Base-by-base conservation (phyloP, 805 yeast genomes). In the Candida parachauliodes region DNA sequence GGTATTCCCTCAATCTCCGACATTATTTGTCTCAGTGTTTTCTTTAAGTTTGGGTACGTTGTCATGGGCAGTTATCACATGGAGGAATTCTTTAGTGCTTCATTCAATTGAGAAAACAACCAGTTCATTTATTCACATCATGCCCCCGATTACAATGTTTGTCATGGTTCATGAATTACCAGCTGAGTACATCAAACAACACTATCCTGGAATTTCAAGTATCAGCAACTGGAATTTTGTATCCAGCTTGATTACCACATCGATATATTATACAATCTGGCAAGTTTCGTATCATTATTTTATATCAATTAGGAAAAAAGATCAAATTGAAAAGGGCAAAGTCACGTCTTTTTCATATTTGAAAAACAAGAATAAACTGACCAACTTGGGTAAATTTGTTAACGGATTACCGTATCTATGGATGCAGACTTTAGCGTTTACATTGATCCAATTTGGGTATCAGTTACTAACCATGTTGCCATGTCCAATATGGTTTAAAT, bases 61-160 rank as follows among this genome's bases (percentile, higher is more conserved):
- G 39, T 76, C 95, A 5, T 89, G 87, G 74, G 97, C 97, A 0
- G 96, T 91, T 16, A 80, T 91, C 30, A 86, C 96, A 0, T 91
- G 98, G 98, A 72, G 95, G 49, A 91, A 91, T 57, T 88, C 96
- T 5, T 68, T 91, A 39, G 98, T 91, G 7, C 68, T 91, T 33
- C 98, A 91, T 55, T 81, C 91, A 9, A 75, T 91, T 43, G 98
- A 91, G 47, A 91, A 91, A 59, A 87, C 89, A 11, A 93, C 98
- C 2, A 80, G 91, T 15, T 81, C 95, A 2, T 84, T 88, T 51
- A 91, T 91, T 45, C 98, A 91, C 55, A 70, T 93, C 10, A 74
- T 87, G 63, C 98, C 98, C 1, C 95, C 96, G 0, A 76, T 81
- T 15, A 82, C 89, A 2, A 73, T 88, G 76, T 88, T 86, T 63